Evolutionary conservation across 2,329 filamentous ascomycete species (phyloP), one percentile per base, ranked within the genome.

Genomic region (Fusarium illudens): DNA sequence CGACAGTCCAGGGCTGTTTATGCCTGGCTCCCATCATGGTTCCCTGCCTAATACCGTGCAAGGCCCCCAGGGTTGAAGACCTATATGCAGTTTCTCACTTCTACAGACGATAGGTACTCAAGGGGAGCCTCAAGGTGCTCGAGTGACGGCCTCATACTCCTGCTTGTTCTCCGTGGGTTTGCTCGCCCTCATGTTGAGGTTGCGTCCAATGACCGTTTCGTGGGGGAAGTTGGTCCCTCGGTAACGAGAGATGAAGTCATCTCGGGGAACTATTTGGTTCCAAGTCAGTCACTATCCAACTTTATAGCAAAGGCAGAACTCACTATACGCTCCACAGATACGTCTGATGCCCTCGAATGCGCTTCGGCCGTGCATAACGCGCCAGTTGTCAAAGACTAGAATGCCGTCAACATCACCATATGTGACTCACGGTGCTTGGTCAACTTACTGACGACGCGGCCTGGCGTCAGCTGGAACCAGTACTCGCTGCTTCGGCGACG

Each of bases 281-380:
- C 25, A 44, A 11, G 37, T 71, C 22, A 70, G 67, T 33, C 30
- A 32, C 25, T 11, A 17, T n/a, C 6, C 5, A 13, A 7, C 29
- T 53, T n/a, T 42, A 19, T 19, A 11, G 12, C 25, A 12, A 6
- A 32, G 12, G 10, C 9, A 52, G 64, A 19, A 87, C 91, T 84
- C 82, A 94, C 93, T 90, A 74, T 98, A 98, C 10, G 88, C 95
- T 62, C 96, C 96, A 78, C 94, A 97, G 75, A 99, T 92, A 70
- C 94, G 89, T 70, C 96, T 85, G 75, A 91, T 89, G 2, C 96
- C 96, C 6, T 89, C 91, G 75, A 98, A 99, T 0, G 87, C 87
- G 53, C 89, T 89, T 71, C 96, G 85, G 1, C 95, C 96, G 78
- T 99, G 96, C 71, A 98, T 81, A 32, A 97, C 91, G 62, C 96